Base-by-base conservation (phyloP, 2,329 filamentous ascomycete species). In the Aspergillus flavus region DNA sequence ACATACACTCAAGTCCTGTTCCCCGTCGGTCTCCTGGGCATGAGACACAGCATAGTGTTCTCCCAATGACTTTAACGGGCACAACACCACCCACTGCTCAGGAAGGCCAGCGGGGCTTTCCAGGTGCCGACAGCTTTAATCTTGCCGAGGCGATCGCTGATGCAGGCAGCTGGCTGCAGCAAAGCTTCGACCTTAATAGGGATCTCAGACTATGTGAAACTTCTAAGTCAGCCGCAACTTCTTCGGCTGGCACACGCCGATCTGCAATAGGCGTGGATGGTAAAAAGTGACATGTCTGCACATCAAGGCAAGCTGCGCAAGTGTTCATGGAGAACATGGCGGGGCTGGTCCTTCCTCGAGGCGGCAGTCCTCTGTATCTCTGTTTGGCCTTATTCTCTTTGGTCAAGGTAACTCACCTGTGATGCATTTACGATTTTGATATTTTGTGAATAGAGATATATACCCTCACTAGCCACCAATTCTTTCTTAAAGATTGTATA, bases 71-170 rank as follows among this genome's bases (percentile, higher is more conserved):
- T 6, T 63, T 77, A 10, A 72, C 72, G 9, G 75, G 72, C 9
- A 75, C 77, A 10, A 76, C 75, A 4, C 71, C 71, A 1, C 67
- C 69, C 14, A 76, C 72, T 9, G 71, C 66, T 12, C 76, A 78
- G 58, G 76, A 79, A 61, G 75, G 76, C 5, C 78, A 80, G 66
- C 73, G 72, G 21, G 66, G 59, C 28, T 48, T 66, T 41, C 63
- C 68, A 53, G 73, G 71, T 45, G 61, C 66, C 12, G 76, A 80
- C 11, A 74, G 72, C n/a, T 81, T 82, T 57, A 76, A 81, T 61
- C 73, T 81, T 6, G 78, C 73, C 50, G 76, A 79, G 66, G 79
- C 79, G 1, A 80, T 82, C n/a, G 76, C 76, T 6, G 80, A 82
- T 61, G 72, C 79, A 11, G 80, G 80, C 6, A 81, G 78, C 64